Conservation (phyloP, 306 rosid genomes). For the Medicago arabica region DNA sequence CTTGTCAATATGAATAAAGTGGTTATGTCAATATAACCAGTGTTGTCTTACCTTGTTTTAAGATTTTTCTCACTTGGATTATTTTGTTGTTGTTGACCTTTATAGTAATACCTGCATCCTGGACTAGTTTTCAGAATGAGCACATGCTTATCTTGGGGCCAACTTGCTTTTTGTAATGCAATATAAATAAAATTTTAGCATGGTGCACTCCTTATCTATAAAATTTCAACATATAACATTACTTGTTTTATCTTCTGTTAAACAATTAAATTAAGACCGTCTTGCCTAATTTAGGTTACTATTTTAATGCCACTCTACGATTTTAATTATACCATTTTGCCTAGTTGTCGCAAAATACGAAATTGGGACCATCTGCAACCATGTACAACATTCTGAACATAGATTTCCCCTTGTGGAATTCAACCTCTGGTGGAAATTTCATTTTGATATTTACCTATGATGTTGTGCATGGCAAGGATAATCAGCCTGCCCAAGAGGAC, state of each 20-base stretch:
- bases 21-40: neutral
- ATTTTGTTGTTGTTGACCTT: slow-evolving; percentile 2
- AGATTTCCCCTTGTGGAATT: no score
- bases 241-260: no score
- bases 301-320: neutral
- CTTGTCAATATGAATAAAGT: neutral
- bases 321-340: neutral
- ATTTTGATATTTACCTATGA: no score
- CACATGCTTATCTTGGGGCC: neutral
- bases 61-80: neutral
- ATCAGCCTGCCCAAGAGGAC: no score
- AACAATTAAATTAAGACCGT: neutral
- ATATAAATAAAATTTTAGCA: no score
- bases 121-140: neutral
- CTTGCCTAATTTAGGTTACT: neutral
- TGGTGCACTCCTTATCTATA: no score
- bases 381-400: no score
- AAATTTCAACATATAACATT: no score
- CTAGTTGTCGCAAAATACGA: neutral
- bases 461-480: no score
- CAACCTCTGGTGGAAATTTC: no score
- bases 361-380: neutral
- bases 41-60: neutral
- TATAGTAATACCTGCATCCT: neutral
- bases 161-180: no score